Conservation (phyloP, 164 flowering plant species). For the Stephania japonica region DNA sequence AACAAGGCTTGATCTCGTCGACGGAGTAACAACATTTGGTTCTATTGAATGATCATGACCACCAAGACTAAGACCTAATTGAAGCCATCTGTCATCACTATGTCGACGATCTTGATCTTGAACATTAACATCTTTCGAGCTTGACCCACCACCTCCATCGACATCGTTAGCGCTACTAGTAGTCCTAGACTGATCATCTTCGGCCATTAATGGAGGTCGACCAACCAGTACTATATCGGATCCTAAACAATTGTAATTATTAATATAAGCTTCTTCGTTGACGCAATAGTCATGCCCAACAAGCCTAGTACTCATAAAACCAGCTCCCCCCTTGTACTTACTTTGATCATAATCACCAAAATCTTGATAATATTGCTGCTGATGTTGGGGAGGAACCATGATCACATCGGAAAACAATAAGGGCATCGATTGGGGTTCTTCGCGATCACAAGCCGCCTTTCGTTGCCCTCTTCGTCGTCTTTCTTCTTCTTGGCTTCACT, state of each 20-base stretch:
- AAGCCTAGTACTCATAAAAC: constrained; percentile 27
- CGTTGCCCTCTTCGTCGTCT: constrained; percentile 4
- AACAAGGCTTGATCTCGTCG: background rate
- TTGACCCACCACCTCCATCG: constrained; percentile 29
- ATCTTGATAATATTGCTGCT: constrained; percentile 18
- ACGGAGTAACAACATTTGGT: background rate
- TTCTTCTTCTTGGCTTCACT: constrained; percentile 3
- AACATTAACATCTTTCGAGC: constrained; percentile 24
- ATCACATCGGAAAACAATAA: constrained; percentile 30
- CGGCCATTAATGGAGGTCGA: constrained; percentile 35
- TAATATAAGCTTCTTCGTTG: background rate
- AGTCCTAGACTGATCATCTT: constrained; percentile 53
- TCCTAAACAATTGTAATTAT: constrained; percentile 24
- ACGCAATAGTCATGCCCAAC: constrained; percentile 22
- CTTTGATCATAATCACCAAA: constrained; percentile 24
- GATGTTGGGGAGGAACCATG: constrained; percentile 55
- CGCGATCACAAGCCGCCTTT: too few relatives aligned
- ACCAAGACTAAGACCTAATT: constrained; percentile 37
- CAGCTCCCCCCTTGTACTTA: constrained; percentile 12
- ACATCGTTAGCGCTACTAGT: constrained; percentile 38
- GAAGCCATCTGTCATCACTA: constrained; percentile 59
- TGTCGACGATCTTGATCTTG: constrained; percentile 13
- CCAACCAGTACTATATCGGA: constrained; percentile 25
- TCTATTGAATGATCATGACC: constrained; percentile 2
- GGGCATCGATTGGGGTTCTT: background rate